Evolutionary conservation across 148 eudicot species (phyloP), one percentile per base, ranked within the genome.

Genomic region (Cornus suecica): DNA sequence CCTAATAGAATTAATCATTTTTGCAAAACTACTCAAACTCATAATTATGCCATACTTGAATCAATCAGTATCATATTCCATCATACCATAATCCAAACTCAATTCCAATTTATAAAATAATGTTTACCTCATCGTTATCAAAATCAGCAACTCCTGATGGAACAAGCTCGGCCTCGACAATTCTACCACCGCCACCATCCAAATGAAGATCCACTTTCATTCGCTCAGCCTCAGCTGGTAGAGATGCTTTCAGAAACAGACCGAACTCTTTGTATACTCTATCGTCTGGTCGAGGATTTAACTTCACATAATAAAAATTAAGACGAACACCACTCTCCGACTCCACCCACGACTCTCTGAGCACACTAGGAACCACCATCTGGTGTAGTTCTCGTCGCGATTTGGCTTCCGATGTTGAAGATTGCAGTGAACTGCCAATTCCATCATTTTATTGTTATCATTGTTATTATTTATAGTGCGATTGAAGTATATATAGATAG

Each of bases 281-380:
- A 77, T 95, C 99, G 5, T 37, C 80, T 74, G 99, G 99, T 66
- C 78, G 66, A 54, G 99, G 97, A 75, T 61, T 85, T 69, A 93
- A 85, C 61, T 88, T 88, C 61, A 93, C 66, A 67, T 84, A 90
- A 84, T 95, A 95, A 66, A 84, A 88, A 66, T 80, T 74, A 64
- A 95, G 92, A 75, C 72, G 66, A 63, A 90, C 87, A 41, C 76
- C 60, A 66, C 80, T 62, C 52, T 83, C 88, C 74, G 56, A 64
- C 41, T 76, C 83, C 69, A 71, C 60, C 94, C 92, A 91, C 70
- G 88, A 86, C 75, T 84, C 88, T 84, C 76, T 86, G 64, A 95
- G 86, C 34, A 74, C 84, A 76, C 88, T 70, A 78, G 99, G 98
- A 83, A 93, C 88, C 80, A 91, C 82, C 98, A 95, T 91, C 84